Base-by-base conservation (phyloP, 2,329 filamentous ascomycete genomes). In the Stemphylium beticola region DNA sequence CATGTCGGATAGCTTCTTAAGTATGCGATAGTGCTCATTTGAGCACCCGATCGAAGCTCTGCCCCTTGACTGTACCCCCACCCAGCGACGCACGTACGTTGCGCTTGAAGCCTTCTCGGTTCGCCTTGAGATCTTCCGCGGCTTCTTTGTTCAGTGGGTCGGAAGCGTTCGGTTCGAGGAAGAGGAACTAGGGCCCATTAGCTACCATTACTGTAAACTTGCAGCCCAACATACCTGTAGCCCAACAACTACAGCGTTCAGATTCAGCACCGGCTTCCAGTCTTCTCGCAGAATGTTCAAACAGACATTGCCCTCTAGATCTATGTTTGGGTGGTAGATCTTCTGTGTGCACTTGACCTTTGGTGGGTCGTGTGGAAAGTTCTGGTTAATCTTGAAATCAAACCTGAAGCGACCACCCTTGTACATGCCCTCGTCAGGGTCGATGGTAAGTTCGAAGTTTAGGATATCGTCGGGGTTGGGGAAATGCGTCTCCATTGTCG, bases 321-420 rank as follows among this genome's bases (percentile, higher is more conserved):
- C 95, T 74, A 99, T 99, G 77, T 99, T 99, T 5, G 95, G 95
- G 75, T 99, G 95, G 80, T 99, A 99, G 69, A 99, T 98, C 83
- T 96, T 98, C 79, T 99, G 91, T 66, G 88, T 90, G 80, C 95
- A 98, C 72, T 91, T 95, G 67, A 99, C 95, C 79, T 98, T 98
- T 17, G 95, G 95, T 60, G 95, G 93, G 75, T 98, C 93, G 79
- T 98, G 95, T 0, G 95, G 95, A 78, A 96, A 99, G 80, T 90
- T 95, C 73, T 93, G 90, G 77, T 91, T 92, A 80, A 99, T 96
- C 60, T 86, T 85, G 78, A 99, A 98, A 62, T 85, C 89, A 77
- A 99, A 99, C 56, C 87, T 87, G 79, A 98, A 99, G 55, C 82
- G 82, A 53, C 93, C 93, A 66, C 87, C 87, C 72, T 93, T 92